Base-by-base conservation (phyloP, 495 filamentous ascomycete genomes). In the Hypoxylon rickii region DNA sequence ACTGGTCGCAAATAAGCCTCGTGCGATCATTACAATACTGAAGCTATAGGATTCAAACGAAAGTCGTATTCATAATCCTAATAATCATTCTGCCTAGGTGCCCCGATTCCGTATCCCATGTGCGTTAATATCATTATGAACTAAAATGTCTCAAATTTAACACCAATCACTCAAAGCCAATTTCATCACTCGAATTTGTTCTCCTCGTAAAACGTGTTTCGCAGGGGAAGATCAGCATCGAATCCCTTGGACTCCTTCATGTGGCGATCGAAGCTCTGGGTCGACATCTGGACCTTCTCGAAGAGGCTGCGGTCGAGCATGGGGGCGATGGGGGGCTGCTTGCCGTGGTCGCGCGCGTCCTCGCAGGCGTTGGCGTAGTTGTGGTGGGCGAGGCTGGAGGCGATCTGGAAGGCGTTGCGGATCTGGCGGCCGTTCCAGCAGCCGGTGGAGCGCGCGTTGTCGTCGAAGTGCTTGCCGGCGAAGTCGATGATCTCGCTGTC, bases 331-430 rank as follows among this genome's bases (percentile, higher is more conserved):
- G 66, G 67, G 6, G 55, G 58, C 45, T 65, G 57, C 51, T 63
- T 57, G 19, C 66, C 66, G 13, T 19, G 39, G 12, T 48, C 44
- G 17, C 55, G 66, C 11, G 66, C 66, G 73, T 7, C 89, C 75
- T 12, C 76, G 76, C 17, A 77, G 69, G 47, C 73, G 73, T 64
- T 72, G 55, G 38, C 4, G 41, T 61, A 55, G 33, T 82, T 83
- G 63, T 85, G 81, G 41, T 84, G 78, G 0, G 86, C 80, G 40
- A 95, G 70, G 40, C 70, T 65, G 34, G 88, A 60, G 1, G 79
- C 79, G 19, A 79, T 81, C 71, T 83, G 82, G 49, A 86, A 68
- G 1, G 79, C 72, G 61, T 85, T 86, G 61, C 83, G 80, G 51
- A 86, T 86, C 68, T 85, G 76, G 10, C 81, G 63, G 2, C 83